Conservation (phyloP, 2,329 filamentous ascomycete species). For the Colletotrichum somersetense region DNA sequence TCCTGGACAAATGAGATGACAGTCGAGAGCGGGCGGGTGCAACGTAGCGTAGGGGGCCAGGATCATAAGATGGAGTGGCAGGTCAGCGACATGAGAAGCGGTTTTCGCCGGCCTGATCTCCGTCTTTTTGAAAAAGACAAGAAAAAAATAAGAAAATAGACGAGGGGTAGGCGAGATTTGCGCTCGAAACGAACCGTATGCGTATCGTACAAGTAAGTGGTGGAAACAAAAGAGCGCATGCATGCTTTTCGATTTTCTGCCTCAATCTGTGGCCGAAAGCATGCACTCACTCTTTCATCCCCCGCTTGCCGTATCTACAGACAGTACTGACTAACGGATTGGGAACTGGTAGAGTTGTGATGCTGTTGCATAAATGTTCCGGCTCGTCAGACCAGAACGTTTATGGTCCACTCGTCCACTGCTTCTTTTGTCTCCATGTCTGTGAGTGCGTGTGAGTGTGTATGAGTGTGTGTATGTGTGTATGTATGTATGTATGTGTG, state of each 20-base stretch:
- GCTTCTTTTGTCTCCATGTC: not conserved
- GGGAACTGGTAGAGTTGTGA: conserved; percentile 2
- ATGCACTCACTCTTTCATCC: too few relatives aligned
- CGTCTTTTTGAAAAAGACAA: conserved; percentile 14
- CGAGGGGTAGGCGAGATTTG: conserved; percentile 3
- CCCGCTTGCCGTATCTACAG: too few relatives aligned
- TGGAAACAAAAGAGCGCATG: too few relatives aligned
- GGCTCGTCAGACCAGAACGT: not conserved
- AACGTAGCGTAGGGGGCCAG: conserved; percentile 33
- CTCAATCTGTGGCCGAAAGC: too few relatives aligned
- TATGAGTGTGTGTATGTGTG: too few relatives aligned
- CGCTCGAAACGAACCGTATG: conserved; percentile 24
- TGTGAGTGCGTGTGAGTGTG: too few relatives aligned
- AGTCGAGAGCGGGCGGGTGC: conserved; percentile 27
- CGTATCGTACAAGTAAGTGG: not conserved
- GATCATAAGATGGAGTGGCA: not conserved
- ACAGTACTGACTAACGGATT: not conserved
- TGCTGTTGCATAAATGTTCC: not conserved
- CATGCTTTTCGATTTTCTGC: too few relatives aligned
- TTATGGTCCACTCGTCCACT: not conserved
- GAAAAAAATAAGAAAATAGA: not conserved
- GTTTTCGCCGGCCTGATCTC: not conserved
- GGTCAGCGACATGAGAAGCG: conserved; percentile 19
- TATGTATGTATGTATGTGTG: not conserved
- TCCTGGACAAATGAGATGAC: conserved; percentile 34